A percentile compares a stretch with the other conserved stretches of the same genome.
Conservation (phyloP, 768 basidiomycete species). For the Lactifluus rugatus region DNA sequence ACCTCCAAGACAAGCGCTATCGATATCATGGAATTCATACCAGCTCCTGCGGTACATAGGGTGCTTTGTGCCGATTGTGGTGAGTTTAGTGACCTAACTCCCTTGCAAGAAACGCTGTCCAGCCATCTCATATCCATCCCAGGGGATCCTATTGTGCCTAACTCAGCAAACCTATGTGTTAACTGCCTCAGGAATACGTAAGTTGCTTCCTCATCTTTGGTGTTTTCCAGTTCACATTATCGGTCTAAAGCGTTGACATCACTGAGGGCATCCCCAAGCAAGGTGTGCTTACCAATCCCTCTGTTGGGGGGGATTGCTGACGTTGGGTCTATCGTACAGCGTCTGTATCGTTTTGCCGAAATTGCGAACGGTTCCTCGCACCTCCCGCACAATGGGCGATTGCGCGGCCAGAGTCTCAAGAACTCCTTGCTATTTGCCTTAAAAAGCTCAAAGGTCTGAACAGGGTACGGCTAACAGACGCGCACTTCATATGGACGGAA, state of each 20-base stretch:
- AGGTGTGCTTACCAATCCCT: slow-evolving; percentile 37
- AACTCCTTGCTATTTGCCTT: slow-evolving; percentile 88
- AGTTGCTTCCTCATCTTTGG: slow-evolving; percentile 22
- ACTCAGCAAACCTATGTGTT: slow-evolving; percentile 88
- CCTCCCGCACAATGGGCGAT: slow-evolving; percentile 83
- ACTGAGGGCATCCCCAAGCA: slow-evolving; percentile 97
- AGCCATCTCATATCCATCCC: slow-evolving; percentile 8
- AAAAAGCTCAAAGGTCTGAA: slow-evolving; percentile 90
- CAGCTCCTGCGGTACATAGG: slow-evolving; percentile 65
- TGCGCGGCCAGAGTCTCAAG: slow-evolving; percentile 83
- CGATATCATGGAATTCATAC: slow-evolving; percentile 62
- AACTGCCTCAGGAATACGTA: slow-evolving; percentile 82
- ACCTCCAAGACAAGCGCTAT: neutral
- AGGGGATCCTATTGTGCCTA: slow-evolving; percentile 83
- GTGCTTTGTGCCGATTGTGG: slow-evolving; percentile 89
- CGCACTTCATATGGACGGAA: slow-evolving; percentile 99
- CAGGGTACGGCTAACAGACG: slow-evolving; percentile 95
- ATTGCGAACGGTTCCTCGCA: slow-evolving; percentile 91
- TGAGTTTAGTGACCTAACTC: slow-evolving; percentile 24
- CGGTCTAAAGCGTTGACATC: slow-evolving; percentile 68
- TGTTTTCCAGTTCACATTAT: neutral
- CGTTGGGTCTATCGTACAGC: slow-evolving; percentile 34
- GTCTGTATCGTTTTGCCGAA: slow-evolving; percentile 85
- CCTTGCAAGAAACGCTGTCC: neutral
- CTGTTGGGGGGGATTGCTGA: neutral